Base-by-base conservation (phyloP, 345 rosid species). In the Populus euphratica region DNA sequence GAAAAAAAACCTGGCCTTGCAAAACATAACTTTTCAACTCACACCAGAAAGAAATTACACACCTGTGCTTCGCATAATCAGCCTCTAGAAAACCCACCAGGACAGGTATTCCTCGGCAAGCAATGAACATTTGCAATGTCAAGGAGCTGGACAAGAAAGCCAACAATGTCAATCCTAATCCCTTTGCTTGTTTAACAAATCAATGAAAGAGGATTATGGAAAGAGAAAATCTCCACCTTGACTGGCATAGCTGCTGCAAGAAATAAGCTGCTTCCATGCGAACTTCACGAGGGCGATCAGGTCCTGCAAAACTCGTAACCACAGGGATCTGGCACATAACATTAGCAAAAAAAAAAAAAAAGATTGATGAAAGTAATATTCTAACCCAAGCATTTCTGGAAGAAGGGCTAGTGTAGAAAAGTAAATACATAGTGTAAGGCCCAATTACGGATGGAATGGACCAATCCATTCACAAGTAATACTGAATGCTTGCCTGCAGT, bases 111-210 rank as follows among this genome's bases (percentile, higher is more conserved):
- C 99, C 99, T 59, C 92, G 87, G 85, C 97, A 94, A 81, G 98
- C 92, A 88, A 96, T 86, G 86, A 96, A 92, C 99, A 94, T 96
- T 88, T 96, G 99, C 88, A 96, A 78, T n/a, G 99, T 94, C 83
- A 94, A 88, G 38, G 93, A 84, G 87, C 99, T 96, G 93, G 76
- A 81, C 49, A 76, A 86, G 83, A 74, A 75, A 64, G 77, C 59
- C 65, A 73, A 70, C 54, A 76, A n/a, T 67, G 27, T 88, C 81
- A 86, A 50, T 76, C 77, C 72, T 62, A 65, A 80, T 82, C 43
- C 76, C 12, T 6, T 43, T 13, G 2, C 17, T n/a, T 50, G 71
- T 54, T 70, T 68, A 73, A 68, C 10, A 5, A 49, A 29, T 12
- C 50, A 47, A 71, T 81, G 49, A 0, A 18, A 74, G 35, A 29